Percentiles rank a stretch among this genome's conserved stretches.
phyloP scores from a whole-genome alignment of 345 rosid genomes.

The Noccaea caerulescens region DNA sequence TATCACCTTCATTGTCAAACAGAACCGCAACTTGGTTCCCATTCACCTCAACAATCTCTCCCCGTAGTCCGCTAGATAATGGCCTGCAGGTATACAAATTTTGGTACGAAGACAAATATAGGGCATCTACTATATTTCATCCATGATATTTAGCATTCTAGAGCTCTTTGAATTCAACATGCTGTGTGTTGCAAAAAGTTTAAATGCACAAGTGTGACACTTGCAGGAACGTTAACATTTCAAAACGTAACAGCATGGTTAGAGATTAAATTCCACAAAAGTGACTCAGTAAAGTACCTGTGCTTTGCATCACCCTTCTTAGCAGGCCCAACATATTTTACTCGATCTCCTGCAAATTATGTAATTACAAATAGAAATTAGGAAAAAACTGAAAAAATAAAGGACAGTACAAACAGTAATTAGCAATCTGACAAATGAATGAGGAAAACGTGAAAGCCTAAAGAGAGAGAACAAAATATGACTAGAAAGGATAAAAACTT shows the following conservation, averaged over 20 bases:
- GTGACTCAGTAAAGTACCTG: conserved; percentile 55
- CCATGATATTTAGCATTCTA: not conserved
- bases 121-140: conserved; percentile 1
- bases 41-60: conserved; percentile 82
- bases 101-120: conserved; percentile 12
- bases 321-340: conserved; percentile 78
- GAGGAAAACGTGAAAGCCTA: conserved; percentile 18
- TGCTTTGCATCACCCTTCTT: conserved; percentile 56
- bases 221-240: no score
- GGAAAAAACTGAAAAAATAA: not conserved
- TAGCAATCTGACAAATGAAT: conserved; percentile 19
- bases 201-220: conserved; percentile 13
- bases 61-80: conserved; percentile 77
- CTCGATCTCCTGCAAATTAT: conserved; percentile 75
- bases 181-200: not conserved
- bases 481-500: conserved; percentile 1
- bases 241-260: not conserved
- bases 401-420: conserved; percentile 11
- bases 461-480: conserved; percentile 23
- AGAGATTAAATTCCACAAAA: conserved; percentile 2
- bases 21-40: conserved; percentile 76
- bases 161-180: conserved; percentile 15
- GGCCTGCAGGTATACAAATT: conserved; percentile 55
- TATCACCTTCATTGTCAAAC: conserved; percentile 57
- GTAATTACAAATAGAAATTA: conserved; percentile 7